Evolutionary conservation across 768 basidiomycete species (phyloP).

Genomic region (Ephemerocybe angulata): DNA sequence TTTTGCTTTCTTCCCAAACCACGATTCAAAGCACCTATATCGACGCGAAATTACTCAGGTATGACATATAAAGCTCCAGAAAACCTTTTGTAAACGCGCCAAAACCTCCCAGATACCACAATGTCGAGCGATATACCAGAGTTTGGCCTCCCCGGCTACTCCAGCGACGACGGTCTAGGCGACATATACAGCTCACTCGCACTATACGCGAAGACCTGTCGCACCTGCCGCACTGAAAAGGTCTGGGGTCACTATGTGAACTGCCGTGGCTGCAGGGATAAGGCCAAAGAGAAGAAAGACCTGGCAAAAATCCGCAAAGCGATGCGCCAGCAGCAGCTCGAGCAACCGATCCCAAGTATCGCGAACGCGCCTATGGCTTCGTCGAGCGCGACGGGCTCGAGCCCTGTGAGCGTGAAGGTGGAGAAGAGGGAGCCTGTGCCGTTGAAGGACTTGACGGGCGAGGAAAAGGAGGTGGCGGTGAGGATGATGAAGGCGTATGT

Average conservation of each 20-base stretch:
- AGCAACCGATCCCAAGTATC: too few relatives aligned
- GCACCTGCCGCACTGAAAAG: not conserved
- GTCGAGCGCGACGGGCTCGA: not conserved
- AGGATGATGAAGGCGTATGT: conserved; percentile 20
- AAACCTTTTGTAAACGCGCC: too few relatives aligned
- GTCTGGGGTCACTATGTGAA: not conserved
- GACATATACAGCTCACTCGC: too few relatives aligned
- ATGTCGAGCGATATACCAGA: too few relatives aligned
- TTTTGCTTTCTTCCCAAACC: too few relatives aligned
- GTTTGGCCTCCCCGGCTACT: too few relatives aligned
- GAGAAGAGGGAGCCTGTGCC: conserved; percentile 1
- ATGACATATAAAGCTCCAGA: too few relatives aligned
- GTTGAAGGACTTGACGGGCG: conserved; percentile 16
- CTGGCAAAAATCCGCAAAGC: not conserved
- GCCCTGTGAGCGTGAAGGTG: not conserved
- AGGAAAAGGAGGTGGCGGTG: conserved; percentile 15
- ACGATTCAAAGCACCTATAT: too few relatives aligned
- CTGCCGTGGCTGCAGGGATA: not conserved
- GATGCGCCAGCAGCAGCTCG: not conserved
- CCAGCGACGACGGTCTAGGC: too few relatives aligned
- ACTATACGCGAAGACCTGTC: not conserved
- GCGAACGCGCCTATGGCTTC: not conserved
- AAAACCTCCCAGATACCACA: too few relatives aligned
- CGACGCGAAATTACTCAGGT: too few relatives aligned
- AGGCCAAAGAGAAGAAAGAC: not conserved